These are phyloP conservation scores for Russula sp. DNA, from an alignment of 768 basidiomycete species.

Conservation along the genomic window DNA sequence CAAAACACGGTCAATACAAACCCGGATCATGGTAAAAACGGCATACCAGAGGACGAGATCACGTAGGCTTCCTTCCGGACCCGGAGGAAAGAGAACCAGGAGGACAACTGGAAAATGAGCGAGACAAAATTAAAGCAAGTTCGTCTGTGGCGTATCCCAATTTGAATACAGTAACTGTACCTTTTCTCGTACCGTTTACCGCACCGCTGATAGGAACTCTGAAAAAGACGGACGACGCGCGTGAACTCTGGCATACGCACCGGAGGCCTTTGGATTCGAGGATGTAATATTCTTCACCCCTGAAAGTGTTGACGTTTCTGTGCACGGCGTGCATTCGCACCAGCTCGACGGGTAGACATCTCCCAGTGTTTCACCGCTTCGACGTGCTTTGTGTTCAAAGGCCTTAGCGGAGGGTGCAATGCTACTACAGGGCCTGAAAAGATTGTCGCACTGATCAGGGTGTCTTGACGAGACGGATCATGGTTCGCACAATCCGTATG, in stretches of 20 bases:
- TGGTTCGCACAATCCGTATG: neutral
- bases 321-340: neutral
- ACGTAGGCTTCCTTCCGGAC: conserved; percentile 64
- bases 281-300: conserved; percentile 66
- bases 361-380: conserved; percentile 18
- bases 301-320: conserved; percentile 8
- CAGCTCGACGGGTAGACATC: neutral
- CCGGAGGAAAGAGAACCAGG: conserved; percentile 80
- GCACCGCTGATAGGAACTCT: conserved; percentile 70
- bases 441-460: neutral
- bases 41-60: conserved; percentile 72
- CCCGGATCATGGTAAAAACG: conserved; percentile 23
- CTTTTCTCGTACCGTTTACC: conserved; percentile 62
- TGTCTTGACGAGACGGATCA: neutral
- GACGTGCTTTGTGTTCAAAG: conserved; percentile 11
- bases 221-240: neutral
- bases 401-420: neutral
- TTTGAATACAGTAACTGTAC: conserved; percentile 38
- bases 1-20: neutral
- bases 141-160: neutral
- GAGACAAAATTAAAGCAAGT: neutral
- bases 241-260: conserved; percentile 38
- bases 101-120: conserved; percentile 55
- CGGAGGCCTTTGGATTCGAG: conserved; percentile 59
- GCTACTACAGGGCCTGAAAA: neutral